Evolutionary conservation across 225 moss, liverwort and hornwort species (phyloP), one percentile per base, ranked within the genome.

Genomic region (Sphagnum tenellum): DNA sequence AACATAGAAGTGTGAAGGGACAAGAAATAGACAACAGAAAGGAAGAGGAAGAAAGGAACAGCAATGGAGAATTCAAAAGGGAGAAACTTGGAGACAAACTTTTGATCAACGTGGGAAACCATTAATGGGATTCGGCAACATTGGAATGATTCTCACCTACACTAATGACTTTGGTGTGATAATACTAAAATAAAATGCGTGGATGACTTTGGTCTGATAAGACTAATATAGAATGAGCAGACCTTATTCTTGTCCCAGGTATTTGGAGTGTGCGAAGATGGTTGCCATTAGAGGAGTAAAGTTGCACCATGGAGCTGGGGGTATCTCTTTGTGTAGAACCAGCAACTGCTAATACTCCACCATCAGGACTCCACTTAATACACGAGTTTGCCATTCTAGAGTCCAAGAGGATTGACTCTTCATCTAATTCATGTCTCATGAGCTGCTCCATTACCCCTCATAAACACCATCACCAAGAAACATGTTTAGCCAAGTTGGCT

Each of bases 401-500:
- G 72, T 92, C 89, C 59, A 98, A 74, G 58, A 90, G 48, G 64
- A 90, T 72, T 46, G 90, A 87, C 14, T 89, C 93, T 63, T 93
- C 93, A 74, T 98, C 96, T 75, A 93, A 71, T 70, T 98, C 93
- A 64, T 93, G 90, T 74, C 90, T 82, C 93, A 98, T 90, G 68
- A 98, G 46, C 96, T 98, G 66, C 7, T 4, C 4, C 8, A 64
- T 64, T 51, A 64, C 14, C 46, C 3, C 6, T 29, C n/a, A 11
- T 48, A 44, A 46, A 12, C 13, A 62, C 62, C 46, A 0, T 29
- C 0, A 62, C 2, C 5, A 11, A 11, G 10, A 10, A 3, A 45
- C 8, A 45, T 62, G 12, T 45, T 29, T 4, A 59, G 8, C 8
- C 53, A 53, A 6, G 53, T 53, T 53, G 53, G 11, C 56, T 13